Evolutionary conservation across 306 rosid genomes (phyloP).

Genomic region (Rubus idaeus): DNA sequence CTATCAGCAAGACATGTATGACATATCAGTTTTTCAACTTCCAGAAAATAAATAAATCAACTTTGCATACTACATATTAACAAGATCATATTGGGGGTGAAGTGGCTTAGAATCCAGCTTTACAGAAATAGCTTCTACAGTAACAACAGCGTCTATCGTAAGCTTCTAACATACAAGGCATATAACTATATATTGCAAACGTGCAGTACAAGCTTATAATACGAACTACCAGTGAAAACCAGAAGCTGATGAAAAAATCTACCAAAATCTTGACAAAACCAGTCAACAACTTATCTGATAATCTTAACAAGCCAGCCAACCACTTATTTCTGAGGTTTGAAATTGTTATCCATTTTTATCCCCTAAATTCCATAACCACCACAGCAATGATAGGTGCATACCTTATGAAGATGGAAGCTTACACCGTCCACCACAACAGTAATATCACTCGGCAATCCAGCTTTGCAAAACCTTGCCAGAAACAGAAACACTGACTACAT

Average conservation of each 20-base stretch:
- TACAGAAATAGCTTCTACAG: background rate
- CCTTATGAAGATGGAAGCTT: conserved; percentile 88
- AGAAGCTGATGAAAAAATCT: background rate
- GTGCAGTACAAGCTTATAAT: background rate
- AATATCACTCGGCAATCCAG: conserved; percentile 75
- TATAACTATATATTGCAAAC: background rate
- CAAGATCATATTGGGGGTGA: background rate
- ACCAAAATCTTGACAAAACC: background rate
- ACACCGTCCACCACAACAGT: conserved; percentile 51
- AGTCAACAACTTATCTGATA: background rate
- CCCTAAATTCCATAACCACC: background rate
- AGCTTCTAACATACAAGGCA: background rate
- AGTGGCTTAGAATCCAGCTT: background rate
- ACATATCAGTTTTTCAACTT: background rate
- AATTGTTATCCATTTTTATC: background rate
- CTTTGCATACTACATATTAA: background rate
- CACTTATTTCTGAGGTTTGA: background rate
- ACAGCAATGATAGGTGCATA: conserved; percentile 19
- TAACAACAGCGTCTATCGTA: background rate
- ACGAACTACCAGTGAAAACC: background rate
- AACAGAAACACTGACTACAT: conserved; percentile 24
- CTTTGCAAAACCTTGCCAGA: conserved; percentile 58
- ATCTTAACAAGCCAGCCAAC: background rate
- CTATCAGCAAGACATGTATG: background rate
- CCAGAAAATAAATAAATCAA: background rate